These are phyloP conservation scores for Botryotinia globosa DNA, from an alignment of 2,329 filamentous ascomycete genomes.

Conservation along the genomic window DNA sequence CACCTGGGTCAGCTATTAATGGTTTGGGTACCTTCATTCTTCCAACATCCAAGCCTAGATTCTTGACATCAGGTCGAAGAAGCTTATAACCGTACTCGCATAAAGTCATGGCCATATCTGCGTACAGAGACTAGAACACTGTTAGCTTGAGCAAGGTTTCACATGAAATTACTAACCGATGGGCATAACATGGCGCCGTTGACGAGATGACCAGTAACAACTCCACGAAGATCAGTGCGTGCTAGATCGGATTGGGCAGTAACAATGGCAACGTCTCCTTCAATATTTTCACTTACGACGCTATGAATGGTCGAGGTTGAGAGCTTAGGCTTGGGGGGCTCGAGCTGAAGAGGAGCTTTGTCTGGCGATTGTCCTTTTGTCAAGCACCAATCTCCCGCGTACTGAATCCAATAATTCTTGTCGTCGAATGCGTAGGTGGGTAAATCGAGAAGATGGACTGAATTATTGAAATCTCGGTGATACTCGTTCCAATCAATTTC, in stretches of 20 bases:
- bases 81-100: conserved; percentile 53
- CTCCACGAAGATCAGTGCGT: conserved; percentile 38
- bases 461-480: conserved; percentile 58
- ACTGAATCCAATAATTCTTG: conserved; percentile 66
- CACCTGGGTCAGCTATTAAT: conserved; percentile 50
- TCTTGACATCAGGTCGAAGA: conserved; percentile 36
- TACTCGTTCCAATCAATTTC: conserved; percentile 69
- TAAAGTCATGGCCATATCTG: conserved; percentile 58
- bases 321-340: conserved; percentile 47
- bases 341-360: conserved; percentile 52
- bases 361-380: conserved; percentile 54
- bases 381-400: conserved; percentile 64
- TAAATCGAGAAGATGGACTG: conserved; percentile 59
- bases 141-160: conserved; percentile 25
- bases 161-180: conserved; percentile 21
- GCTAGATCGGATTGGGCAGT: conserved; percentile 54
- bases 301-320: conserved; percentile 45
- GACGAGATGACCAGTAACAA: conserved; percentile 55
- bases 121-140: conserved; percentile 48
- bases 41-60: conserved; percentile 54
- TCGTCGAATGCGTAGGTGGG: conserved; percentile 67
- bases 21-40: conserved; percentile 68
- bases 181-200: conserved; percentile 53
- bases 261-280: conserved; percentile 49
- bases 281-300: conserved; percentile 47